phyloP scores from a whole-genome alignment of 2,329 filamentous ascomycete species.

The Orbilia javanica region DNA sequence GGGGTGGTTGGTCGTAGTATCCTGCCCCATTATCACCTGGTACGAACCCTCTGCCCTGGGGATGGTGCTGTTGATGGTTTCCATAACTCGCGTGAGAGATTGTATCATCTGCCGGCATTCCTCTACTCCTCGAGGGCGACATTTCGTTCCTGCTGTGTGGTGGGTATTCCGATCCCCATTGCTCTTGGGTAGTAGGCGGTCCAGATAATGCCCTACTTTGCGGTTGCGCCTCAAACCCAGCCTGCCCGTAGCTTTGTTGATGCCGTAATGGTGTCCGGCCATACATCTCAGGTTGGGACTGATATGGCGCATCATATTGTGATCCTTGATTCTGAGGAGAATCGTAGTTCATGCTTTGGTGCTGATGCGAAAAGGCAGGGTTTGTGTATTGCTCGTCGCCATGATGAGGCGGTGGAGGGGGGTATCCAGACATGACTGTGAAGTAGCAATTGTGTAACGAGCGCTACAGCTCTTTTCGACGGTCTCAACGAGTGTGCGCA shows the following conservation, averaged over 20 bases:
- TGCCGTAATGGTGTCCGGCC: slow-evolving; percentile 53
- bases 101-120: slow-evolving; percentile 33
- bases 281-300: slow-evolving; percentile 12
- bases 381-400: slow-evolving; percentile 36
- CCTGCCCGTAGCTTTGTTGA: slow-evolving; percentile 43
- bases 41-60: slow-evolving; percentile 27
- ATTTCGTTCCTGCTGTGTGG: slow-evolving; percentile 18
- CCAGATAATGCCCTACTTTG: slow-evolving; percentile 33
- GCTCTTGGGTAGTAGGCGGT: slow-evolving; percentile 22
- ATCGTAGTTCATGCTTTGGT: slow-evolving; percentile 45
- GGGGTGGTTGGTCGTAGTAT: slow-evolving; percentile 33
- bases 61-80: slow-evolving; percentile 24
- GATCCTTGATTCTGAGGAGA: slow-evolving; percentile 21
- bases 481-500: slow-evolving; percentile 28
- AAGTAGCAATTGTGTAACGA: slow-evolving; percentile 19
- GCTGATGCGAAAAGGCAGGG: slow-evolving; percentile 35
- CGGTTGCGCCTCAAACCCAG: slow-evolving; percentile 22
- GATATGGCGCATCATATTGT: slow-evolving; percentile 24
- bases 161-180: slow-evolving; percentile 23
- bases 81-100: slow-evolving; percentile 27
- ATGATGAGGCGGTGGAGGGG: slow-evolving; percentile 27
- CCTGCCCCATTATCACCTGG: slow-evolving; percentile 15
- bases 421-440: slow-evolving; percentile 44
- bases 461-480: slow-evolving; percentile 1
- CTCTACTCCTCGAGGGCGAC: slow-evolving; percentile 48